These are phyloP conservation scores for Smittium culicis DNA, from an alignment of 371 early-diverging fungal genomes.

Conservation along the genomic window DNA sequence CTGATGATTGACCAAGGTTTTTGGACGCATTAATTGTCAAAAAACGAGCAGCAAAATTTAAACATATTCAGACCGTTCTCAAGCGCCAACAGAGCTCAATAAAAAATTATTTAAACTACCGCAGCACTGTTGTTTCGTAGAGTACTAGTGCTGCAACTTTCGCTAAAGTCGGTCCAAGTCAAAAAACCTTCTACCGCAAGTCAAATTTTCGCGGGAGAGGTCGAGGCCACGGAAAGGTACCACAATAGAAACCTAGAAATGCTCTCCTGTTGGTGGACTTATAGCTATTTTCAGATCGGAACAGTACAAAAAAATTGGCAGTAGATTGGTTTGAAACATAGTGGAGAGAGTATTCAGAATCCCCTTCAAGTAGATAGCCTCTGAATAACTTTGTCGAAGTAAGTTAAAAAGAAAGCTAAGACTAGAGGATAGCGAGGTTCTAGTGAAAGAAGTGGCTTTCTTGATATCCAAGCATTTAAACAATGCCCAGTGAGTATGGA, in stretches of 20 bases:
- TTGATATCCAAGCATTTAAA: too few relatives aligned
- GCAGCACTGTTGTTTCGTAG: not conserved
- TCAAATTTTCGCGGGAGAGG: not conserved
- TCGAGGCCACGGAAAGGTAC: not conserved
- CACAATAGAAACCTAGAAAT: not conserved
- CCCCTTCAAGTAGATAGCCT: not conserved
- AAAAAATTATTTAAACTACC: not conserved
- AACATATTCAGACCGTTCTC: not conserved
- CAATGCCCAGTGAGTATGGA: too few relatives aligned
- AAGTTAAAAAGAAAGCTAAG: too few relatives aligned
- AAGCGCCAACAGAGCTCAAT: not conserved
- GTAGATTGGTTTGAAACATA: not conserved
- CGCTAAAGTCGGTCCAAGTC: not conserved
- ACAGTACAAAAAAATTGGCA: not conserved
- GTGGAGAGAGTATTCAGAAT: not conserved
- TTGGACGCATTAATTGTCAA: not conserved
- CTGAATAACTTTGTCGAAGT: too few relatives aligned
- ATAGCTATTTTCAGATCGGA: not conserved
- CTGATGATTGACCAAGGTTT: not conserved
- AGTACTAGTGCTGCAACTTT: not conserved
- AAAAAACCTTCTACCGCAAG: not conserved
- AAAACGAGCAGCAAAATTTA: not conserved
- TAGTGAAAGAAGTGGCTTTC: too few relatives aligned
- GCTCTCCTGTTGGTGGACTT: not conserved
- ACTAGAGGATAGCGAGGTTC: too few relatives aligned